Base-by-base conservation (phyloP, 768 basidiomycete genomes). In the Tricholoma matsutake region DNA sequence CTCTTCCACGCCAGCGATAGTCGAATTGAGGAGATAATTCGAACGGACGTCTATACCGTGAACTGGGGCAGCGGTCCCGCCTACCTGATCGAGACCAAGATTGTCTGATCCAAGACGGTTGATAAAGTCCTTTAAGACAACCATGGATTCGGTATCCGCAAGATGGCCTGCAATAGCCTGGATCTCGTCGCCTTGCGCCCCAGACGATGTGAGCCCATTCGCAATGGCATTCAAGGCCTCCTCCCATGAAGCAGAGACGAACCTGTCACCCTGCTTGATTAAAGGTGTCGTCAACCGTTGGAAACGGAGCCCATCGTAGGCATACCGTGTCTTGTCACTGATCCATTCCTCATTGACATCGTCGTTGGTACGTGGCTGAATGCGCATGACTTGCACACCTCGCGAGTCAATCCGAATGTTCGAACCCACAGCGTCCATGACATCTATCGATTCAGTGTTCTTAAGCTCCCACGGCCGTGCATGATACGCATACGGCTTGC, bases 341-440 rank as follows among this genome's bases (percentile, higher is more conserved):
- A 99, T 96, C 97, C 97, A 98, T 75, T 99, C 97, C 79, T 99
- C 97, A 74, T 99, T 99, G 64, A 99, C 88, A 66, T 97, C 92
- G 74, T 98, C 97, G 72, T 98, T 98, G 54, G 93, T 92, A 69
- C 91, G 85, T 1, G 97, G 97, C 70, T 97, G 95, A 66, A 99
- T 84, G 54, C 97, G 89, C 96, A 98, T 98, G 64, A 98, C 96
- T 73, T 93, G 87, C 4, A 96, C 90, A 41, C 95, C 95, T 35
- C 96, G 86, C 37, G 96, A 96, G 74, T 99, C 96, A 58, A 99
- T 83, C 49, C 95, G 89, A 73, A 99, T 97, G 74, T 98, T 98
- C 63, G 92, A 94, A 13, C 97, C 97, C 51, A 99, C 77, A 14
- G 95, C 97, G 73, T 99, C 97, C 72, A 96, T 74, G 16, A 96